Base-by-base conservation (phyloP, 768 basidiomycete genomes). In the Mycena alexandri region DNA sequence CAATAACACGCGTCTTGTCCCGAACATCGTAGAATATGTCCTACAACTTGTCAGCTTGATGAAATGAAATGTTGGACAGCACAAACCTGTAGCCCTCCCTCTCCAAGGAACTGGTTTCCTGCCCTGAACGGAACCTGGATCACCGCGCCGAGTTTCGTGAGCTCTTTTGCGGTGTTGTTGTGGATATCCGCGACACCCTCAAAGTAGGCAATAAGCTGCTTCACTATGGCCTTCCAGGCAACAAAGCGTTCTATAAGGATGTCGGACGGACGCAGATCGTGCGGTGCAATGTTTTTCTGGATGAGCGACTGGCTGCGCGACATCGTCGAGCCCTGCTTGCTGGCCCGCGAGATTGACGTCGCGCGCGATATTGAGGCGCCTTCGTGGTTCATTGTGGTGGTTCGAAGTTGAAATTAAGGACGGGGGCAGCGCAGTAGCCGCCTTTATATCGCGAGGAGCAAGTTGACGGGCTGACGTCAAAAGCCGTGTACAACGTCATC, bases 101-200 rank as follows among this genome's bases (percentile, higher is more conserved):
- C 96, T n/a, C 98, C 98, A 5, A 99, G 84, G 76, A 99, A 99
- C 82, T 99, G 97, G 80, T 98, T 97, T 9, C 96, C 96, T 3
- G 94, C 88, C 41, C 92, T 84, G 83, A 99, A 99, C 0, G 98
- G 98, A 0, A 99, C 97, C 78, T 99, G 97, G 67, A 99, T 97
- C 67, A 99, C 94, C 2, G 91, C 95, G 12, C 93, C 93, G 48
- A 99, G 89, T 78, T 97, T 96, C 8, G 92, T 93, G 75, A 98
- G 86, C 79, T 99, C 97, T 68, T 89, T 89, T 14, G 96, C 95
- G 8, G 94, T 92, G 78, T 96, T 96, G 79, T 94, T 94, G 82
- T 99, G 93, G 66, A 98, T 97, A 77, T 98, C 96, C 0, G 86
- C 86, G 25, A 87, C 79, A 24, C 86, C 86, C 82, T 92, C 92